A percentile compares a stretch with the other conserved stretches of the same genome.
phyloP scores from a whole-genome alignment of 331 rosid species.

The Acacia pycnantha region DNA sequence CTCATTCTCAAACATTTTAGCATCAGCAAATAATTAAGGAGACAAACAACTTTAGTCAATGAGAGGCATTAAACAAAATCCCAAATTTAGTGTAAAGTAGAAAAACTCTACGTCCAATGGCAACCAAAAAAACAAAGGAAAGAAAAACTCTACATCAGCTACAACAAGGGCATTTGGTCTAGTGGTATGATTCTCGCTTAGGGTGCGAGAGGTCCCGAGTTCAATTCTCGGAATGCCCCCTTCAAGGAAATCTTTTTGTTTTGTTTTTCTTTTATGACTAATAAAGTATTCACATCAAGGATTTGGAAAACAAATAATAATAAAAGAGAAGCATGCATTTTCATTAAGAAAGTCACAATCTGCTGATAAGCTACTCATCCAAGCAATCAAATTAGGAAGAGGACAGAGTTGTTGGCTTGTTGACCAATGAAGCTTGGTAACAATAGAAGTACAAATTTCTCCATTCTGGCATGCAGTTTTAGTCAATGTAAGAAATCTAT shows the following conservation, averaged over 20 bases:
- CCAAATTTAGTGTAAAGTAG: too few species aligned
- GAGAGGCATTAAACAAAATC: neutral
- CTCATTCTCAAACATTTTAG: neutral
- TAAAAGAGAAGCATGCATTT: neutral
- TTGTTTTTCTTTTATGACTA: neutral
- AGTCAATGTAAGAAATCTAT: neutral
- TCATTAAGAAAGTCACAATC: neutral
- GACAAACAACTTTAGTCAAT: neutral
- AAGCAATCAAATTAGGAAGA: neutral
- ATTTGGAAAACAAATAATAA: neutral
- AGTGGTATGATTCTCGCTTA: conserved; percentile 81
- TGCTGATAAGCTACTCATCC: neutral
- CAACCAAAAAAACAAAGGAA: too few species aligned
- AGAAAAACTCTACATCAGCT: too few species aligned
- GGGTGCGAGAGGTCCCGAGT: conserved; percentile 76
- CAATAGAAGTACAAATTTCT: neutral
- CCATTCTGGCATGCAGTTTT: neutral
- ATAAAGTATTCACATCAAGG: neutral
- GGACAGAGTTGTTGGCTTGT: neutral
- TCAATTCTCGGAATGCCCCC: conserved; percentile 74
- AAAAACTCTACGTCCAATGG: too few species aligned
- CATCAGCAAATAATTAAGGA: neutral
- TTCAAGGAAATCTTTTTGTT: neutral
- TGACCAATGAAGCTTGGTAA: neutral
- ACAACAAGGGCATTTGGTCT: conserved; percentile 56